Conservation (phyloP, 768 basidiomycete genomes). For the Tylopilus plumbeoviolaceoides region DNA sequence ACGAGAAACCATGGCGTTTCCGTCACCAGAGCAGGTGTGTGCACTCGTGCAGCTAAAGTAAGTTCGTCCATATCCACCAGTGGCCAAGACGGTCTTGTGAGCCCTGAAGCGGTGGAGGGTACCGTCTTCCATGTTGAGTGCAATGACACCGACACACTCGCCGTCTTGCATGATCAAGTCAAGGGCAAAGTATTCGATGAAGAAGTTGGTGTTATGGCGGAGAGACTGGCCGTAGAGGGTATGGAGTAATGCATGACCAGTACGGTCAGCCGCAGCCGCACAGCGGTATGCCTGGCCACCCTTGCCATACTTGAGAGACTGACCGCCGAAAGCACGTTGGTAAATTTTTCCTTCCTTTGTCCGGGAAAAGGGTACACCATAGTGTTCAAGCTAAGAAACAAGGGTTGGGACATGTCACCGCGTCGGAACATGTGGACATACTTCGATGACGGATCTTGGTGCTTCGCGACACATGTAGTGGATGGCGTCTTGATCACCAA, state of each 20-base stretch:
- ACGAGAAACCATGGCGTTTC: constrained; percentile 96
- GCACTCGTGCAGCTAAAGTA: constrained; percentile 99
- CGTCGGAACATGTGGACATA: constrained; percentile 25
- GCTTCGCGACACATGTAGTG: constrained; percentile 99
- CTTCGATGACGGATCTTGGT: constrained; percentile 90
- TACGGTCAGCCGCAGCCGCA: constrained; percentile 97
- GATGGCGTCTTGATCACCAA: constrained; percentile 99
- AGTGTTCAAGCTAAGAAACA: constrained; percentile 82
- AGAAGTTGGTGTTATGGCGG: constrained; percentile 99
- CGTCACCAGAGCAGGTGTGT: constrained; percentile 98
- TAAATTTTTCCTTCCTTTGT: constrained; percentile 99
- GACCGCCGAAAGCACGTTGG: constrained; percentile 98
- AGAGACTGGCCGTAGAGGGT: constrained; percentile 99
- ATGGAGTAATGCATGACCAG: constrained; percentile 96
- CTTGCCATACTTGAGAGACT: constrained; percentile 94
- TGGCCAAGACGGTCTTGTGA: constrained; percentile 97
- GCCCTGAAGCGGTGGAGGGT: constrained; percentile 97
- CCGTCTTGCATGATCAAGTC: constrained; percentile 99
- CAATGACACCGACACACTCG: constrained; percentile 98
- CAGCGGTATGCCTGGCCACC: constrained; percentile 99
- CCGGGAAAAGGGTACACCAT: constrained; percentile 96
- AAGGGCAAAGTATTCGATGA: constrained; percentile 99
- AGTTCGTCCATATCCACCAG: constrained; percentile 95
- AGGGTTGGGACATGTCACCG: not conserved
- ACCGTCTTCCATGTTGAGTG: constrained; percentile 99